Base-by-base conservation (phyloP, 176 grass and related monocot genomes). In the Oryza longistaminata region DNA sequence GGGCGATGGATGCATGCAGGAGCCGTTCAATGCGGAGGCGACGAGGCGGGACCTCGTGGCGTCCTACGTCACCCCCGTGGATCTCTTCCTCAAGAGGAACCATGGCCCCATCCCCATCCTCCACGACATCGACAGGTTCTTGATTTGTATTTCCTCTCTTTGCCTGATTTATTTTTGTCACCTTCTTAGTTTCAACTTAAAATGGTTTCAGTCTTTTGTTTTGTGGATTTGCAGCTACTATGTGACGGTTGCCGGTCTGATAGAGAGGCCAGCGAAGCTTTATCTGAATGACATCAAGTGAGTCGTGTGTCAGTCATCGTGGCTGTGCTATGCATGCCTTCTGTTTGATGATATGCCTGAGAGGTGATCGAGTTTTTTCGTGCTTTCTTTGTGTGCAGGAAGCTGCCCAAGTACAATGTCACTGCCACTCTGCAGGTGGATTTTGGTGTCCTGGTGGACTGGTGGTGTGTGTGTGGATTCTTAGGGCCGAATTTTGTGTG, bases 21-120 rank as follows among this genome's bases (percentile, higher is more conserved):
- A 92, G 75, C 93, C 93, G 27, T 95, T 92, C 85, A 95, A 95
- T 79, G 93, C 93, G 33, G 90, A 95, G 88, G 88, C 90, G 26
- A 16, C 40, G 21, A 90, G 93, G 35, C 64, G 69, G 61, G 86
- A 89, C 80, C 73, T 91, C 7, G 49, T 87, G 4, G 72, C 71
- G 7, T 85, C 93, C 40, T 92, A 91, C 82, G 82, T 95, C 73
- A 95, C 90, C 35, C 86, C 93, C 24, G 76, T 92, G 2, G 88
- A 95, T 34, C 81, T 90, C 75, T 95, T 95, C 76, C 90, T 90
- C 71, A 95, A 95, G 88, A 88, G 93, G 81, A 95, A 90, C 77
- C 93, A 95, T 74, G 88, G 90, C 0, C 90, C 93, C 50, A 95
- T 95, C 68, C 93, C 93, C 4, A 68, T 90, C 49, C 79, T 95